Evolutionary conservation across 1,284 basidiomycete genomes (phyloP), one percentile per base, ranked within the genome.

Genomic region (Entoloma clypeatum): DNA sequence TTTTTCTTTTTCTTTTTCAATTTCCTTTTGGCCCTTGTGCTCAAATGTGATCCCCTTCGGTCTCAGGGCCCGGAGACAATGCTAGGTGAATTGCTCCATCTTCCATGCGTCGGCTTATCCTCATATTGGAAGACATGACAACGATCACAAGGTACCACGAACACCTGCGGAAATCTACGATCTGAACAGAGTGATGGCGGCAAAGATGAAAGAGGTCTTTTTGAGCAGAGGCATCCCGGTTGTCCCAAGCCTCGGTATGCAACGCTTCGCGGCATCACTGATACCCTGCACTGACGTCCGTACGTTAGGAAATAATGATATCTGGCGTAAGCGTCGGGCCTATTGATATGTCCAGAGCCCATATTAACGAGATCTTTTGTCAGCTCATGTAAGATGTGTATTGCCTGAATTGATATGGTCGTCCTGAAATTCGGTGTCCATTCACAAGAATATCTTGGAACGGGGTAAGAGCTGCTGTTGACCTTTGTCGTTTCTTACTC

Each of bases 61-160:
- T 14, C 23, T 16, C 62, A 85, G 87, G 87, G 90, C 95, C 92
- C 5, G 92, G 92, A 27, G 92, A 96, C 63, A 92, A 82, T 64
- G 92, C 90, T 24, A 79, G 88, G 88, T 88, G 54, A 51, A 36
- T 34, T 19, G 23, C 13, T 36, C 23, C 36, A 23, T 23, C 35
- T 37, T 37, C 22, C 7, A 11, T 13, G 9, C 14, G 41, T 22
- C 37, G 6, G 8, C 25, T 10, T 25, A 24, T 26, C n/a, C 25
- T 28, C 36, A 41, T 26, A 40, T 27, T 32, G 31, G 43, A 41
- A 90, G 92, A 62, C 92, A 94, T 62, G 92, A 97, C 61, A 90
- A 86, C 58, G 92, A 95, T 64, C 76, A 79, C 43, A 71, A 77
- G 47, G 58, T 84, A 7, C 92, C 92, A 30, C 81, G 93, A 43